Base-by-base conservation (phyloP, 2,329 filamentous ascomycete genomes). In the Sporothrix brasiliensis region DNA sequence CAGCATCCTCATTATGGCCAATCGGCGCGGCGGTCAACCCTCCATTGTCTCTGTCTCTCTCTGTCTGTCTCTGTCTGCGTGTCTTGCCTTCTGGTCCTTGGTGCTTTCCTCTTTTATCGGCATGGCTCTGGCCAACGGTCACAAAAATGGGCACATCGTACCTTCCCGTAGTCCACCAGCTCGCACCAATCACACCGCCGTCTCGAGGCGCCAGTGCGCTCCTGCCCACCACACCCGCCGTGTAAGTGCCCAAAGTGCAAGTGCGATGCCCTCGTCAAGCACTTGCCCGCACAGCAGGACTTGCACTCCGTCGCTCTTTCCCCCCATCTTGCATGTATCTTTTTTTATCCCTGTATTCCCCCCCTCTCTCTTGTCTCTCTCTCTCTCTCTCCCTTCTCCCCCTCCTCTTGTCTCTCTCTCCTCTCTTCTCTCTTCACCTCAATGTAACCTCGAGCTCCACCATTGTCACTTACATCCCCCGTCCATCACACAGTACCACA, bases 1-100 rank as follows among this genome's bases (percentile, higher is more conserved):
- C 76, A 56, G 73, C 73, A 75, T 47, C 70, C 71, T 74, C 77
- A 16, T 78, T 77, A 72, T 56, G 70, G 50, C 78, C 77, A 79
- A 79, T 79, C 66, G 54, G 66, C 66, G 58, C 10, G 4, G 9
- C n/a, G 52, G 24, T 21, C 68, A 56, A n/a, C 56, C 56, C 54
- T n/a, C 47, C 71, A 44, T 69, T 52, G 34, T 34, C 34, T 34
- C 30, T 24, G 24, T 24, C 24, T 24, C 1, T 24, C 41, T 49
- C 44, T 39, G n/a, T 41, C 39, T 39, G 24, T 53, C n/a, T 27
- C 7, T 54, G 9, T 53, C 27, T 19, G 27, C 19, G 9, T n/a
- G 27, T 47, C 34, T 66, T 19, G 58, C 14, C 27, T 21, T 41
- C 21, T 44, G 9, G 3, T 34, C 19, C 14, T 58, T 34, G 30